These are phyloP conservation scores for Macrocybe sp. DNA, from an alignment of 1,284 basidiomycete species.

Conservation along the genomic window DNA sequence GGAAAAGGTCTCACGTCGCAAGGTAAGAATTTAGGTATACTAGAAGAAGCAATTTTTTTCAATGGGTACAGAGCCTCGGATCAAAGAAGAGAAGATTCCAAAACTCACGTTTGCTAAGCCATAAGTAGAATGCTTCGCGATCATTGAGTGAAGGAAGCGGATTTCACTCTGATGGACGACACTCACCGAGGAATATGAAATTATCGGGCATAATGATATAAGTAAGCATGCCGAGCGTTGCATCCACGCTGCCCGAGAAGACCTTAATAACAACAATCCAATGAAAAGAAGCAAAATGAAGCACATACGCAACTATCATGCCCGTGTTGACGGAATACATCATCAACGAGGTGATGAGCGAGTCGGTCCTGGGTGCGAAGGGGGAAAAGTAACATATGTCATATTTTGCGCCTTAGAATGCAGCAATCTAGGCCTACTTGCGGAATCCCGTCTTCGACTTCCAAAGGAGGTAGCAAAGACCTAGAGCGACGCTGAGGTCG, in stretches of 20 bases:
- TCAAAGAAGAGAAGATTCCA: too few relatives aligned
- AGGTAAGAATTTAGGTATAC: constrained; percentile 29
- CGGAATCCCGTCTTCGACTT: constrained; percentile 38
- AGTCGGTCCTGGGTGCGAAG: constrained; percentile 33
- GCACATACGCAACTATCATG: constrained; percentile 46
- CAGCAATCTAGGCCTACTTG: constrained; percentile 19
- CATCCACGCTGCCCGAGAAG: constrained; percentile 33
- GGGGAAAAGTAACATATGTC: neutral
- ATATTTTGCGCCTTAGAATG: neutral
- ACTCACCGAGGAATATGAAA: constrained; percentile 42
- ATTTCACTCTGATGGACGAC: too few relatives aligned
- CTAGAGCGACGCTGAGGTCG: constrained; percentile 38
- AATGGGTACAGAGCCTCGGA: too few relatives aligned
- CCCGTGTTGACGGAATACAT: constrained; percentile 44
- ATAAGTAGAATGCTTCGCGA: constrained; percentile 39
- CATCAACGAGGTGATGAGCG: constrained; percentile 37
- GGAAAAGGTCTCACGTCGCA: constrained; percentile 20
- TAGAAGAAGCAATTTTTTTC: constrained; percentile 5
- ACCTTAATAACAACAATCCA: neutral
- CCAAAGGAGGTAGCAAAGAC: constrained; percentile 36
- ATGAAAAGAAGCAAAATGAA: neutral
- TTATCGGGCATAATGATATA: constrained; percentile 45
- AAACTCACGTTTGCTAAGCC: constrained; percentile 44
- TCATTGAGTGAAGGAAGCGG: neutral
- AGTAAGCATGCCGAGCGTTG: constrained; percentile 37